Percentiles rank a stretch among this genome's conserved stretches.
These are phyloP conservation scores for Moesziomyces antarcticus DNA, from an alignment of 1,284 basidiomycete genomes.

Conservation along the genomic window DNA sequence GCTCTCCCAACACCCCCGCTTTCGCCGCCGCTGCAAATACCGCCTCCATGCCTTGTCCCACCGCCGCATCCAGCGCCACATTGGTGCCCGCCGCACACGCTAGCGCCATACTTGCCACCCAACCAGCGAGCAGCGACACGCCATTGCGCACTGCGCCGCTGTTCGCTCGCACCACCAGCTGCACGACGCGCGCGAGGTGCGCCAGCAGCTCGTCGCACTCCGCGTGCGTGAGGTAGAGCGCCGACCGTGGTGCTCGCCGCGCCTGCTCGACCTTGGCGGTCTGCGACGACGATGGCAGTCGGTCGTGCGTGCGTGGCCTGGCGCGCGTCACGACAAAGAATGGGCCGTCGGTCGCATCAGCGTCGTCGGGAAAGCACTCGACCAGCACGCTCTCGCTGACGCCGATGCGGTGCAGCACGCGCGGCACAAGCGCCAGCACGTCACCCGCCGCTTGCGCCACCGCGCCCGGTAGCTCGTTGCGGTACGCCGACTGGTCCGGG, in stretches of 20 bases:
- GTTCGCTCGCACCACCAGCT: conserved; percentile 1
- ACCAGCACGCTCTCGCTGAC: conserved; percentile 19
- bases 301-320: conserved; percentile 7
- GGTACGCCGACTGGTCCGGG: neutral
- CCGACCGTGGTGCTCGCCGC: neutral
- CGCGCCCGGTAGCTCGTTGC: conserved; percentile 3
- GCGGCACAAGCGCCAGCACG: conserved; percentile 15
- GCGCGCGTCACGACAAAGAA: conserved; percentile 9
- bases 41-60: conserved; percentile 2
- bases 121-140: conserved; percentile 21
- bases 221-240: conserved; percentile 25
- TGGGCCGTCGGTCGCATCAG: conserved; percentile 5
- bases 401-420: conserved; percentile 21
- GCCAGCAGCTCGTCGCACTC: conserved; percentile 30
- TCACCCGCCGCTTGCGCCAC: conserved; percentile 11
- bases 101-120: conserved; percentile 24
- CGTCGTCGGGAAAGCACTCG: conserved; percentile 31
- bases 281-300: neutral
- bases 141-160: neutral
- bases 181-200: conserved; percentile 19
- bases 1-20: neutral
- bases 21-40: conserved; percentile 15
- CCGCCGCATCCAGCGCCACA: conserved; percentile 1
- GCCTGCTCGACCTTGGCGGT: neutral
- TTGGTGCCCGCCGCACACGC: conserved; percentile 22